Evolutionary conservation across 2,329 filamentous ascomycete genomes (phyloP).

Genomic region (Immersiporthe knoxdaviesiana): DNA sequence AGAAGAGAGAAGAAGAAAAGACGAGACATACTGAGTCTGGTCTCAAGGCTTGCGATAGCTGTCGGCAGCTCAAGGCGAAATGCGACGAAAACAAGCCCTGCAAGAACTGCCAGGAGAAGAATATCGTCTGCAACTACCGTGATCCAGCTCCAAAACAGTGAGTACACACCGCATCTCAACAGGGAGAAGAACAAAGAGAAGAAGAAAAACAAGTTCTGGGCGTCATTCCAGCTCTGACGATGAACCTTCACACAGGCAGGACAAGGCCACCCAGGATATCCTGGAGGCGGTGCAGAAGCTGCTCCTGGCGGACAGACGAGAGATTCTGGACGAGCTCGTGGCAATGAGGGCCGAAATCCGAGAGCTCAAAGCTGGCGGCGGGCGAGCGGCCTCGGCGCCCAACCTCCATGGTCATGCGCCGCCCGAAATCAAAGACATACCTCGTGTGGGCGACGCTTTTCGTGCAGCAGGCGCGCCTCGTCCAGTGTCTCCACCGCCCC

Average conservation of each 20-base stretch:
- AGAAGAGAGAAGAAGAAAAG: no score
- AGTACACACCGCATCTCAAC: constrained; percentile 39
- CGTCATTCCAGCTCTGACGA: constrained; percentile 4
- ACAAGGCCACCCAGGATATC: constrained; percentile 64
- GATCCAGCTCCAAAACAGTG: constrained; percentile 92
- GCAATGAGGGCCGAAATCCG: constrained; percentile 35
- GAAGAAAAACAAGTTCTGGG: background rate
- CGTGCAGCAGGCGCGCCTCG: background rate
- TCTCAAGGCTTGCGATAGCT: constrained; percentile 83
- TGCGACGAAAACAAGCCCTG: constrained; percentile 86
- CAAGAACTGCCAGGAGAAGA: constrained; percentile 88
- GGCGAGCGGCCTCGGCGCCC: constrained; percentile 17
- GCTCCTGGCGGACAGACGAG: constrained; percentile 34
- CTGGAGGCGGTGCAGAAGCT: constrained; percentile 56
- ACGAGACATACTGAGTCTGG: background rate
- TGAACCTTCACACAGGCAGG: constrained; percentile 48
- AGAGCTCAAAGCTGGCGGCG: constrained; percentile 29
- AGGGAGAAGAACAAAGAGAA: no score
- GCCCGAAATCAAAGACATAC: constrained; percentile 2
- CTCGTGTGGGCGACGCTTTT: background rate
- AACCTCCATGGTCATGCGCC: constrained; percentile 9
- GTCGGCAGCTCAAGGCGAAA: constrained; percentile 84
- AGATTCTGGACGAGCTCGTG: constrained; percentile 39
- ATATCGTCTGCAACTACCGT: constrained; percentile 81
- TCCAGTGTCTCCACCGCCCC: constrained; percentile 16